Conservation (phyloP, 1,284 basidiomycete species). For the Cryptococcus depauperatus region DNA sequence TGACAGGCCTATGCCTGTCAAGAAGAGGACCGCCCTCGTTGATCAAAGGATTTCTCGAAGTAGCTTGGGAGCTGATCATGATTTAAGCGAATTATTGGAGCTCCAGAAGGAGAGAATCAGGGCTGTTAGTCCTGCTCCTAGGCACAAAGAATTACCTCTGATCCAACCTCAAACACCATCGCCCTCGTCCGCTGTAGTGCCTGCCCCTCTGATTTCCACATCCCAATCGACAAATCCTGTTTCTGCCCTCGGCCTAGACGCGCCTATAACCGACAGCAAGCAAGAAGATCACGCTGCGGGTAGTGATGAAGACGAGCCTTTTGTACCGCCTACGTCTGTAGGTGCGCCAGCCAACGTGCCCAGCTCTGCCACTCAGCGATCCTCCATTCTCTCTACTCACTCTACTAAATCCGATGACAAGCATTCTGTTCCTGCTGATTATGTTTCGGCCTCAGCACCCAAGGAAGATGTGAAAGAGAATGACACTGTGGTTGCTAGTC, state of each 20-base stretch:
- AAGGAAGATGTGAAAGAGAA: slow-evolving; percentile 8
- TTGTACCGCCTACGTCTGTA: not conserved
- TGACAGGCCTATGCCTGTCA: slow-evolving; percentile 66
- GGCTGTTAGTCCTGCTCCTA: slow-evolving; percentile 8
- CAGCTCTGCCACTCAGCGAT: not conserved
- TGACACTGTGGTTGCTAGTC: slow-evolving; percentile 10
- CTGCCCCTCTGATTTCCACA: slow-evolving; percentile 19
- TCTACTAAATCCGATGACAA: not conserved
- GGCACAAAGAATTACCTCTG: not conserved
- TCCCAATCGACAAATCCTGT: slow-evolving; percentile 40
- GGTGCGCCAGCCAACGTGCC: not conserved
- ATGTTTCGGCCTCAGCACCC: not conserved
- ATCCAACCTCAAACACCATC: slow-evolving; percentile 8
- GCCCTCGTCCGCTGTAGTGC: not conserved
- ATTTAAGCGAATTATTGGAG: slow-evolving; percentile 46
- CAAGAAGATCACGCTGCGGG: slow-evolving; percentile 2
- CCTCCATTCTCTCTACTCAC: not conserved
- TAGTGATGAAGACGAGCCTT: slow-evolving; percentile 10
- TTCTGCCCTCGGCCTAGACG: slow-evolving; percentile 13
- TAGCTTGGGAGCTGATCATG: slow-evolving; percentile 46
- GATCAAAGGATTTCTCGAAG: slow-evolving; percentile 70
- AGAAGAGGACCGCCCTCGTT: slow-evolving; percentile 78
- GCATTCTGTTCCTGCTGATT: not conserved
- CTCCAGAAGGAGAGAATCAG: slow-evolving; percentile 34
- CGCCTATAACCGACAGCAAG: slow-evolving; percentile 6